Evolutionary conservation across 148 eudicot species (phyloP).

Genomic region (Selenicereus undatus): DNA sequence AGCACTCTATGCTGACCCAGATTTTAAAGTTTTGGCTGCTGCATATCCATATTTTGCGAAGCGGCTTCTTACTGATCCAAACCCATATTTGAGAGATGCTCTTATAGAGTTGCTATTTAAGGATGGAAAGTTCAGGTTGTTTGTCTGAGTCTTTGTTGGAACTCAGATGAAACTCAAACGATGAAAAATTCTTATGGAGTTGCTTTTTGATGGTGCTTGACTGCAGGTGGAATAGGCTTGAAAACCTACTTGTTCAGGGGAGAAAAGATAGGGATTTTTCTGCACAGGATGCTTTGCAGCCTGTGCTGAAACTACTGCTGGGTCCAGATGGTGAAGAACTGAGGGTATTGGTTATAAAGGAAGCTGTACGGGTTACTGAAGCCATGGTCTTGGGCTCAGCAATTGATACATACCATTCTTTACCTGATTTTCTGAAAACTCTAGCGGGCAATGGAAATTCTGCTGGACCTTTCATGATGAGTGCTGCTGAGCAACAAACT

Average conservation of each 20-base stretch:
- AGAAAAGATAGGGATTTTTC: constrained; percentile 81
- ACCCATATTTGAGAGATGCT: constrained; percentile 98
- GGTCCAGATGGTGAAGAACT: constrained; percentile 83
- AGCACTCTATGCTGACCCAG: constrained; percentile 94
- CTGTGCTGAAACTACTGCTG: constrained; percentile 86
- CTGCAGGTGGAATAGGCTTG: constrained; percentile 97
- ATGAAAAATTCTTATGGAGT: neutral
- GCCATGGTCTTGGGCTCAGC: constrained; percentile 69
- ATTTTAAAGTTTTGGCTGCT: constrained; percentile 94
- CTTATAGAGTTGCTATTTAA: constrained; percentile 93
- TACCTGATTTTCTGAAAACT: constrained; percentile 59
- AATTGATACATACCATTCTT: constrained; percentile 63
- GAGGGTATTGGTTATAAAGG: constrained; percentile 79
- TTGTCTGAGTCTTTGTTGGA: constrained; percentile 2
- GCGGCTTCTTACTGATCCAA: constrained; percentile 97
- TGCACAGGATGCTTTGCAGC: constrained; percentile 94
- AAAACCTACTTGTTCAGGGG: constrained; percentile 95
- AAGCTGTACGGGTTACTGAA: constrained; percentile 86
- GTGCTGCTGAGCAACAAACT: constrained; percentile 51
- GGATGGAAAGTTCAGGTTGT: constrained; percentile 89
- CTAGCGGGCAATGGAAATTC: constrained; percentile 45
- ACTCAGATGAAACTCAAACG: constrained; percentile 13
- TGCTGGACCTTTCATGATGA: constrained; percentile 47
- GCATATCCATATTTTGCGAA: constrained; percentile 99
- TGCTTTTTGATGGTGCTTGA: constrained; percentile 8